phyloP scores from a whole-genome alignment of 192 early-diverging fungal genomes.

The Phlyctochytrium planicorne region DNA sequence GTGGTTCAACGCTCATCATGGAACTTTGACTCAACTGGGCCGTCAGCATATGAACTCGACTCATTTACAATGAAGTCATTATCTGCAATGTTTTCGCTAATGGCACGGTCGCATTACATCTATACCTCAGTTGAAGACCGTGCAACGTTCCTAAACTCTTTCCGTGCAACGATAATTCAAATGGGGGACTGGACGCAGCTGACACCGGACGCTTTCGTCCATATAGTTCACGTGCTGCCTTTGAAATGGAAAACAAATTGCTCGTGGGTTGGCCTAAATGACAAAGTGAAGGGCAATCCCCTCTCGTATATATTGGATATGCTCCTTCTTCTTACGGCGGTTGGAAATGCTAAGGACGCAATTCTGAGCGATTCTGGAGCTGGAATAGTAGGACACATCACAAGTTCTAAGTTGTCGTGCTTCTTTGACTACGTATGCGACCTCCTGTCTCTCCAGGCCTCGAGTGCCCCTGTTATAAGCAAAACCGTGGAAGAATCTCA shows the following conservation, averaged over 20 bases:
- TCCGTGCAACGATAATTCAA: not conserved
- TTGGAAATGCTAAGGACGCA: no score
- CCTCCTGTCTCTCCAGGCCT: not conserved
- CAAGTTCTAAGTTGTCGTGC: not conserved
- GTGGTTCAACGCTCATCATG: not conserved
- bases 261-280: no score
- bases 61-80: not conserved
- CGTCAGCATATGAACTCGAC: not conserved
- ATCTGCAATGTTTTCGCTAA: not conserved
- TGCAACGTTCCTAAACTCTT: not conserved
- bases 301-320: no score
- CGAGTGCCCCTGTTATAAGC: not conserved
- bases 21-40: not conserved
- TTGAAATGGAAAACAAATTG: not conserved
- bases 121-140: not conserved
- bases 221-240: not conserved
- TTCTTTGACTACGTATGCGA: constrained; percentile 13
- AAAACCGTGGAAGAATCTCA: no score
- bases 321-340: no score
- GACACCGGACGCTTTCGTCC: not conserved
- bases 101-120: not conserved
- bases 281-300: no score
- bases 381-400: no score
- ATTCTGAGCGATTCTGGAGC: no score
- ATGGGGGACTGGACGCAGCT: not conserved